phyloP scores from a whole-genome alignment of 2,329 filamentous ascomycete species.

The Aspergillus fructus region DNA sequence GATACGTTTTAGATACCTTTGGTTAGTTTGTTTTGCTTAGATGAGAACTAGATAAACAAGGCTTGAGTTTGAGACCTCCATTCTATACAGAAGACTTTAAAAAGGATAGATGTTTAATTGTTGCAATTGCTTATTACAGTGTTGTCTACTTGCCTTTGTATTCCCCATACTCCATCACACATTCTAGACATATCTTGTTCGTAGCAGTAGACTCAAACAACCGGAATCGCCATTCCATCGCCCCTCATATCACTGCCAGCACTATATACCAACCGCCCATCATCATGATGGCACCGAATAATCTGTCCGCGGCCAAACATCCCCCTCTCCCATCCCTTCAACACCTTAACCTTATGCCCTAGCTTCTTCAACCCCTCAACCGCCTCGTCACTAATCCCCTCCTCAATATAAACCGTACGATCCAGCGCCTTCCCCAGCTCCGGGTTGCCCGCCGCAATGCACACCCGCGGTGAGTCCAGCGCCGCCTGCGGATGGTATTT shows the following conservation, averaged over 20 bases:
- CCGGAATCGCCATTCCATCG: slow-evolving; percentile 70
- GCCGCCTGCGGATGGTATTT: slow-evolving; percentile 81
- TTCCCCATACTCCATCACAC: too few relatives aligned
- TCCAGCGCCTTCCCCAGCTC: slow-evolving; percentile 59
- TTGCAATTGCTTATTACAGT: background rate
- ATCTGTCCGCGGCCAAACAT: slow-evolving; percentile 87
- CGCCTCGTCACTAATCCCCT: slow-evolving; percentile 71
- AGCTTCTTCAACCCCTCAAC: slow-evolving; percentile 65
- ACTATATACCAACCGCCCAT: slow-evolving; percentile 74
- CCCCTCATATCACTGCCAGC: slow-evolving; percentile 85
- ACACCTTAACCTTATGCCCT: slow-evolving; percentile 71
- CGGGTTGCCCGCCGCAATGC: slow-evolving; percentile 73
- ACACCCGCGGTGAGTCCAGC: slow-evolving; percentile 87
- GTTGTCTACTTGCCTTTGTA: background rate
- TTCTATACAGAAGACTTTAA: background rate
- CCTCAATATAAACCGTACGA: slow-evolving; percentile 73
- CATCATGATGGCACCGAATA: slow-evolving; percentile 75
- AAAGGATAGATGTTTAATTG: background rate
- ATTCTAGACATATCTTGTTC: background rate
- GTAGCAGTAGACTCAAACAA: slow-evolving; percentile 9
- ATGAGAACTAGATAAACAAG: background rate
- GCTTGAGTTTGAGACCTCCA: background rate
- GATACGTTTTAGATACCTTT: background rate
- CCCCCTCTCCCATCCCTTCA: slow-evolving; percentile 63
- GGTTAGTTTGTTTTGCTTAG: background rate